A percentile compares a stretch with the other conserved stretches of the same genome.
Conservation (phyloP, 2,329 filamentous ascomycete genomes). For the Diaporthe citrichinensis region DNA sequence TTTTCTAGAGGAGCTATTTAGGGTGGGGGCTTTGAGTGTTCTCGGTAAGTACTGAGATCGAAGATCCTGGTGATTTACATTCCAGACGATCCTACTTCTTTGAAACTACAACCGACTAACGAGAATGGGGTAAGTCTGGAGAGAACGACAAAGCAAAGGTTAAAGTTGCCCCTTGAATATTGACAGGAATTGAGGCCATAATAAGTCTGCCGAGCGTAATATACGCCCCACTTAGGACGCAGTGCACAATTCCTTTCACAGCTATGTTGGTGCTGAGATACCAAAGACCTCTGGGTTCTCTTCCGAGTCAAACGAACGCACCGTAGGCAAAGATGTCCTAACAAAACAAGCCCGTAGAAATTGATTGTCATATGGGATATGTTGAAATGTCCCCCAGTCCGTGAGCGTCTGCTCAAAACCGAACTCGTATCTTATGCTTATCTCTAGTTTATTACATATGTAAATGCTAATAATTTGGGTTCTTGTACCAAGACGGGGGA, state of each 20-base stretch:
- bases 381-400: neutral
- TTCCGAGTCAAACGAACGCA: neutral
- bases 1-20: neutral
- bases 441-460: neutral
- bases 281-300: neutral
- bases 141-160: neutral
- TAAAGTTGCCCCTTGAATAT: neutral
- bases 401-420: neutral
- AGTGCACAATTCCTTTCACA: neutral
- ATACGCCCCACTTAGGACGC: neutral
- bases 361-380: too few species aligned
- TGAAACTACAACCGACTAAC: neutral
- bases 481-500: neutral
- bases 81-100: neutral
- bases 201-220: neutral
- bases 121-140: neutral
- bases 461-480: neutral
- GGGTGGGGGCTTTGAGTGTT: neutral
- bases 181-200: too few species aligned
- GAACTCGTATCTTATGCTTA: neutral
- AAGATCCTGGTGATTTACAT: neutral
- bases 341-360: neutral
- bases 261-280: neutral
- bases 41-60: neutral
- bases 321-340: rapidly evolving